These are phyloP conservation scores for Spergularia marina DNA, from an alignment of 148 eudicot genomes.

Conservation along the genomic window DNA sequence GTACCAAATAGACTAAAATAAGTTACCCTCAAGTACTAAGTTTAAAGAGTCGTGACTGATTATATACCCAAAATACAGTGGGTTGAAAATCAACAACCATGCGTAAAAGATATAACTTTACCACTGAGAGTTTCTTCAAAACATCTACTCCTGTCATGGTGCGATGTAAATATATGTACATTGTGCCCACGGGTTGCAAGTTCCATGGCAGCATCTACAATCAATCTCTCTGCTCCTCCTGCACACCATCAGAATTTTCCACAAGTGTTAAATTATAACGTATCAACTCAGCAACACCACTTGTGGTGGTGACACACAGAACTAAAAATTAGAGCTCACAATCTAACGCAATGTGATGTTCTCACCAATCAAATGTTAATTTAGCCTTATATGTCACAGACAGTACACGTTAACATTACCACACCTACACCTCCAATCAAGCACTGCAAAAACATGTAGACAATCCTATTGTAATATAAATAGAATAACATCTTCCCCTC, in stretches of 20 bases:
- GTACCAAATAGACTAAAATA: no score
- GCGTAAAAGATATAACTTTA: slow-evolving; percentile 11
- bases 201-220: slow-evolving; percentile 94
- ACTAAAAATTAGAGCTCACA: no score
- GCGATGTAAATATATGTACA: slow-evolving; percentile 83
- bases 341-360: background rate
- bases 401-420: background rate
- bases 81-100: background rate
- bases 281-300: no score
- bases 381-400: background rate
- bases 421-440: background rate
- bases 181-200: slow-evolving; percentile 75
- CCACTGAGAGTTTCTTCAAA: slow-evolving; percentile 91
- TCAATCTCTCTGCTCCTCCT: slow-evolving; percentile 98
- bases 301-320: no score
- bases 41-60: background rate
- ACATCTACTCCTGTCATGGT: slow-evolving; percentile 82
- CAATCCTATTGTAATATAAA: background rate
- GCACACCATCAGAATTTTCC: slow-evolving; percentile 9
- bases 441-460: background rate
- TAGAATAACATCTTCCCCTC: background rate
- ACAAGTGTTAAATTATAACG: background rate
- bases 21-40: no score
- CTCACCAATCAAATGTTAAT: background rate
- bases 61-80: background rate